These are phyloP conservation scores for Gloeopeniophorella convolvens DNA, from an alignment of 768 basidiomycete species.

Conservation along the genomic window DNA sequence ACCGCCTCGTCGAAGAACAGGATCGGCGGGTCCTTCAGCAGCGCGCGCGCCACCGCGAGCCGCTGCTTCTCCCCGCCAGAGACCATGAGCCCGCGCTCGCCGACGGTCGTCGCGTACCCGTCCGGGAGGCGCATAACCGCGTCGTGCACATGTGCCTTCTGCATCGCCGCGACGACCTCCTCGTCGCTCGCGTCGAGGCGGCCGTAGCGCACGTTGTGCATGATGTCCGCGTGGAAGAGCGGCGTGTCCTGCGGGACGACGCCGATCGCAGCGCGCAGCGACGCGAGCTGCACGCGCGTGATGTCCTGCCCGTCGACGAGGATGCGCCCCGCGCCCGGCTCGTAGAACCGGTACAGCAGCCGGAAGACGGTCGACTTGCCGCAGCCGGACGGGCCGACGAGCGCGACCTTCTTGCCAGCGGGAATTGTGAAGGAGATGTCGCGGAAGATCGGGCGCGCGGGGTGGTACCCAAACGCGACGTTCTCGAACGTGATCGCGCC, in stretches of 20 bases:
- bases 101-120: constrained; percentile 85
- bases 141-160: constrained; percentile 81
- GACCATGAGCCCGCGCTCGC: constrained; percentile 96
- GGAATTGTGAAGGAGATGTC: constrained; percentile 86
- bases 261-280: constrained; percentile 70
- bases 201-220: constrained; percentile 96
- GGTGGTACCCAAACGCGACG: constrained; percentile 86
- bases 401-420: constrained; percentile 93
- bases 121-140: constrained; percentile 78
- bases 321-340: constrained; percentile 75
- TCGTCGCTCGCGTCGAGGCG: constrained; percentile 81
- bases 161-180: constrained; percentile 78
- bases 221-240: constrained; percentile 89
- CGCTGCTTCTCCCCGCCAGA: constrained; percentile 98
- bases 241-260: constrained; percentile 99
- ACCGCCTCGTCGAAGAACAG: constrained; percentile 98
- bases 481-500: constrained; percentile 92
- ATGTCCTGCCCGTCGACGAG: constrained; percentile 86
- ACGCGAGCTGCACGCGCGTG: constrained; percentile 59
- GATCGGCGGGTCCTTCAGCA: constrained; percentile 93
- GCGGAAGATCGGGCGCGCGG: constrained; percentile 87
- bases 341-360: constrained; percentile 91
- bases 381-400: constrained; percentile 95
- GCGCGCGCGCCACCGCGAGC: constrained; percentile 84
- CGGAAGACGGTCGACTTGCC: constrained; percentile 97